Percentiles rank a stretch among this genome's conserved stretches.
These are phyloP conservation scores for Endoconidiophora polonica DNA, from an alignment of 2,329 filamentous ascomycete genomes.

Conservation along the genomic window DNA sequence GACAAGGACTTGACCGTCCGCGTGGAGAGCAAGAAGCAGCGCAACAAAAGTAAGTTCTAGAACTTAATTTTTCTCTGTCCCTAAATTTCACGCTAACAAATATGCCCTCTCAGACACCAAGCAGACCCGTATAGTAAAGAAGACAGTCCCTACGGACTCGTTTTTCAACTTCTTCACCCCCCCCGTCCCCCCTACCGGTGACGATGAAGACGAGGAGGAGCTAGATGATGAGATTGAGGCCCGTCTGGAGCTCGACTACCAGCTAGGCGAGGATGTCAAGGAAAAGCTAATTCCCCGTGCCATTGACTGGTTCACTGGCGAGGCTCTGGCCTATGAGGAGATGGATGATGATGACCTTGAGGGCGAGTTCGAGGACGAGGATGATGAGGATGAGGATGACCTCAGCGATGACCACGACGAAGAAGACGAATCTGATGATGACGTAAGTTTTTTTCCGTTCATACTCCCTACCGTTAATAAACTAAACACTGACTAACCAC, in stretches of 20 bases:
- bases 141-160: conserved; percentile 94
- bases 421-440: conserved; percentile 63
- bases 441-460: conserved; percentile 31
- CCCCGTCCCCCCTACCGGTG: conserved; percentile 65
- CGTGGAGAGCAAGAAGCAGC: conserved; percentile 97
- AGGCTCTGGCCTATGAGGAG: conserved; percentile 93
- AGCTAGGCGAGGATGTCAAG: conserved; percentile 98
- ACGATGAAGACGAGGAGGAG: conserved; percentile 54
- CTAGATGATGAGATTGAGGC: conserved; percentile 86
- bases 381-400: conserved; percentile 80
- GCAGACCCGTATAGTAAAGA: conserved; percentile 97
- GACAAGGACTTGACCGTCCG: conserved; percentile 87
- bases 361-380: conserved; percentile 77
- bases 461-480: not conserved
- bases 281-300: conserved; percentile 98
- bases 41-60: conserved; percentile 79
- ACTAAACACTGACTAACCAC: conserved; percentile 1
- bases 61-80: not conserved
- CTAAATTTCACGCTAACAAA: not conserved
- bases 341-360: conserved; percentile 69
- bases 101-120: conserved; percentile 59
- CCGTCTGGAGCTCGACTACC: conserved; percentile 94
- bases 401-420: conserved; percentile 74
- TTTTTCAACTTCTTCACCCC: conserved; percentile 99
- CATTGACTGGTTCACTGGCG: conserved; percentile 98